Evolutionary conservation across 1,139 yeast genomes (phyloP).

Genomic region (Debaryomycetaceae sp.): DNA sequence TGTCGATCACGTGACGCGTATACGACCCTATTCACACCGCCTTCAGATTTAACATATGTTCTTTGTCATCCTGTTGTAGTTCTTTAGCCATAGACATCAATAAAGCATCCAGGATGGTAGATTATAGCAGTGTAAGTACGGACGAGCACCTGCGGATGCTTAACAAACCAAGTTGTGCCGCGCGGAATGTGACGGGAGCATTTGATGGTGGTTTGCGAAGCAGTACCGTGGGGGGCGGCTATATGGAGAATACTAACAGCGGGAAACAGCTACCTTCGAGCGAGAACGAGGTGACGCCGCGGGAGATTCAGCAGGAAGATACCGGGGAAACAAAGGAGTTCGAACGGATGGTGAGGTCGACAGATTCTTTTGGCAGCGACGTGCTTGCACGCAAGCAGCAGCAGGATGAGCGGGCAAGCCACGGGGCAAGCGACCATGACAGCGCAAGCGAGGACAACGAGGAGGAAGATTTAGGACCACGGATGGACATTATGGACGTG

Average conservation of each 20-base stretch:
- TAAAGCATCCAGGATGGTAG: background rate
- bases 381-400: background rate
- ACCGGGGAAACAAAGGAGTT: background rate
- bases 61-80: background rate
- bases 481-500: constrained; percentile 3
- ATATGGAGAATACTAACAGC: background rate
- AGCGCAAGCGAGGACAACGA: background rate
- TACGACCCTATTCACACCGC: background rate
- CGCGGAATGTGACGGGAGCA: no score
- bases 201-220: background rate
- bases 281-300: background rate
- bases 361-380: background rate
- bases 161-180: no score
- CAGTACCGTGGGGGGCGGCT: background rate
- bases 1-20: background rate
- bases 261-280: background rate
- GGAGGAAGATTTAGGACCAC: background rate
- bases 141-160: background rate
- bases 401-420: background rate
- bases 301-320: background rate
- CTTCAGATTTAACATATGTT: background rate
- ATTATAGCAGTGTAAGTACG: background rate
- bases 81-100: constrained; percentile 1
- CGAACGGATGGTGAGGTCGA: background rate
- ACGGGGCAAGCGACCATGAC: background rate